These are phyloP conservation scores for Phialophora chinensis DNA, from an alignment of 2,329 filamentous ascomycete species.

Conservation along the genomic window DNA sequence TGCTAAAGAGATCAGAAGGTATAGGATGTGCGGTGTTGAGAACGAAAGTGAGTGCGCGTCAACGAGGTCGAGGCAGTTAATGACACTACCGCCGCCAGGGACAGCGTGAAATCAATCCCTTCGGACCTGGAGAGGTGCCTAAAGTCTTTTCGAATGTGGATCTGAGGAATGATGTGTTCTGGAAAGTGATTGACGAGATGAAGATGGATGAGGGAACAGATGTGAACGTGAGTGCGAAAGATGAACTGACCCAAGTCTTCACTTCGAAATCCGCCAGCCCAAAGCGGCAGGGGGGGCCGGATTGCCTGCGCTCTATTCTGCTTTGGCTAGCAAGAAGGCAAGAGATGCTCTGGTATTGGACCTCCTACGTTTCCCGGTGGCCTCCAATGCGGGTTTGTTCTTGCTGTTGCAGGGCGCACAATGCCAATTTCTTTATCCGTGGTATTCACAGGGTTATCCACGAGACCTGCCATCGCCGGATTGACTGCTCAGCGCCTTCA, in stretches of 20 bases:
- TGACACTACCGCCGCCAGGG: constrained; percentile 5
- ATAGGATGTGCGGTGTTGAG: constrained; percentile 14
- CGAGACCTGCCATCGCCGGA: background rate
- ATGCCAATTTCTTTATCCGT: background rate
- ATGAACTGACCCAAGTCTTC: background rate
- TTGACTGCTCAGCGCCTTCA: background rate
- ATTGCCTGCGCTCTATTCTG: constrained; percentile 21
- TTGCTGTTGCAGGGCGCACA: background rate
- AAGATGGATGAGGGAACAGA: constrained; percentile 6
- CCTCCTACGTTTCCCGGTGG: background rate
- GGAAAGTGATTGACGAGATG: constrained; percentile 20
- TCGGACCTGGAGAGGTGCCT: constrained; percentile 3
- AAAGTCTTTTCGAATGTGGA: constrained; percentile 14
- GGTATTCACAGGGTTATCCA: background rate
- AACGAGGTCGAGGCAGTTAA: constrained; percentile 13
- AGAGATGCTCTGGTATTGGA: background rate
- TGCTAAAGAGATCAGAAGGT: constrained; percentile 1
- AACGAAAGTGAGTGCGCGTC: constrained; percentile 11
- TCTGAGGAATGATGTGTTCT: constrained; percentile 24
- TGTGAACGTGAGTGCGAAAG: background rate
- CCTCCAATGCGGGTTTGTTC: background rate
- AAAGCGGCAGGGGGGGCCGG: constrained; percentile 27
- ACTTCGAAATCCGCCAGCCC: constrained; percentile 7
- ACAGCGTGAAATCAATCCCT: constrained; percentile 14
- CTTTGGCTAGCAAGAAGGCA: background rate